These are phyloP conservation scores for Beauveria caledonica DNA, from an alignment of 2,329 filamentous ascomycete species.

Conservation along the genomic window DNA sequence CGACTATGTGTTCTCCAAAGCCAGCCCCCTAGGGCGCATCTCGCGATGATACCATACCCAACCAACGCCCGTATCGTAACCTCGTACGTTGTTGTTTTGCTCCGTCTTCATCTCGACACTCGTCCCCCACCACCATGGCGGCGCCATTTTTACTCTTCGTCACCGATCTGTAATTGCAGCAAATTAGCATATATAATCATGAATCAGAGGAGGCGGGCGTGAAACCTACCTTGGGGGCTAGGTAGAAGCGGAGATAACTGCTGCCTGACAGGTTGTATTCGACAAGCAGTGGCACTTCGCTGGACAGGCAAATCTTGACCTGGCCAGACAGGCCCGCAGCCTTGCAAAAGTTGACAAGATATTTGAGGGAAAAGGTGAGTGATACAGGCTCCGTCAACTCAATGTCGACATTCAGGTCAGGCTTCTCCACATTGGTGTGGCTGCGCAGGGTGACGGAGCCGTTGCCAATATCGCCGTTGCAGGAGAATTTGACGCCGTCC, in stretches of 20 bases:
- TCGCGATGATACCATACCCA: background rate
- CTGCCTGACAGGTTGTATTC: constrained; percentile 77
- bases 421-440: constrained; percentile 84
- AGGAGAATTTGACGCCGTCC: constrained; percentile 93
- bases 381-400: constrained; percentile 86
- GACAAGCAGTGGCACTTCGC: constrained; percentile 91
- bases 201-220: background rate
- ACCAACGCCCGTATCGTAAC: constrained; percentile 7
- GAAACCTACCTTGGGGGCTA: constrained; percentile 81
- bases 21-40: background rate
- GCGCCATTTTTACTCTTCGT: constrained; percentile 19
- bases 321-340: constrained; percentile 71
- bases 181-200: background rate
- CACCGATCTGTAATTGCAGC: constrained; percentile 19
- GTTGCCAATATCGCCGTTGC: constrained; percentile 90
- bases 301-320: constrained; percentile 90
- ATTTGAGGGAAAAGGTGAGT: constrained; percentile 97
- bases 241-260: constrained; percentile 92
- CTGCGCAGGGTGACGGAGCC: constrained; percentile 86
- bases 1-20: background rate
- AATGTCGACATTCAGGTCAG: constrained; percentile 77
- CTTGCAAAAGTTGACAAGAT: constrained; percentile 99
- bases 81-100: constrained; percentile 1
- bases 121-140: background rate
- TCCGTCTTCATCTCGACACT: background rate